phyloP scores from a whole-genome alignment of 2,329 filamentous ascomycete species.

The Alternaria triticimaculans region DNA sequence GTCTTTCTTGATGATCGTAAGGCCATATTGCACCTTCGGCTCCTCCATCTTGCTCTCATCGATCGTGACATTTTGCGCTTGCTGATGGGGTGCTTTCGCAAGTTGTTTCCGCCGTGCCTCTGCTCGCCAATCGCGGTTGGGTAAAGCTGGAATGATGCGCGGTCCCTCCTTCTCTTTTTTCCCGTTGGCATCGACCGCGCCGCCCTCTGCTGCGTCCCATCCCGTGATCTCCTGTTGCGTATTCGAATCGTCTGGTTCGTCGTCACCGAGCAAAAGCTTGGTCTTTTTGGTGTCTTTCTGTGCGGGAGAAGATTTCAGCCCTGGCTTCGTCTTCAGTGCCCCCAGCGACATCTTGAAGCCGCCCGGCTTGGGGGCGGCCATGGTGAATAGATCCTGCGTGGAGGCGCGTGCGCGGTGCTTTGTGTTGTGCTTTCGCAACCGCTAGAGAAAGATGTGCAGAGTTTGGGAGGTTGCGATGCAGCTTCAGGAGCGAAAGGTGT shows the following conservation, averaged over 20 bases:
- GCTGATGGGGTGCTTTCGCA: constrained; percentile 63
- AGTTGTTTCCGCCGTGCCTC: constrained; percentile 62
- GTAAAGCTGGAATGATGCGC: constrained; percentile 64
- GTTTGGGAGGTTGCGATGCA: neutral
- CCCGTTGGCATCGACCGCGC: constrained; percentile 52
- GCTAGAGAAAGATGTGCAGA: neutral
- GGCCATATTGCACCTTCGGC: constrained; percentile 56
- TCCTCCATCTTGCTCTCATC: constrained; percentile 45
- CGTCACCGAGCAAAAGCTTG: constrained; percentile 39
- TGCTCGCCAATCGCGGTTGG: constrained; percentile 69
- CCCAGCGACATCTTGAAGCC: constrained; percentile 48
- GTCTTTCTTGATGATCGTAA: constrained; percentile 58
- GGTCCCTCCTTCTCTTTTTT: constrained; percentile 51
- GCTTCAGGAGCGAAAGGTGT: neutral
- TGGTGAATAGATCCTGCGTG: constrained; percentile 29
- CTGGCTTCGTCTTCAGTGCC: constrained; percentile 36
- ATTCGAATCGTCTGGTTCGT: constrained; percentile 37
- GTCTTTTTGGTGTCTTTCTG: constrained; percentile 34
- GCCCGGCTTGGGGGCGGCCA: constrained; percentile 40
- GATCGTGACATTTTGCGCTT: constrained; percentile 44
- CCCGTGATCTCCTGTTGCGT: constrained; percentile 57
- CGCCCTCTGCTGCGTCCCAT: constrained; percentile 60
- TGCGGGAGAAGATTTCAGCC: constrained; percentile 26
- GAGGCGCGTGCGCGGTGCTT: neutral
- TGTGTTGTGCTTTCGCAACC: neutral